Evolutionary conservation across 306 rosid genomes (phyloP), one percentile per base, ranked within the genome.

Genomic region (Cicer arietinum): DNA sequence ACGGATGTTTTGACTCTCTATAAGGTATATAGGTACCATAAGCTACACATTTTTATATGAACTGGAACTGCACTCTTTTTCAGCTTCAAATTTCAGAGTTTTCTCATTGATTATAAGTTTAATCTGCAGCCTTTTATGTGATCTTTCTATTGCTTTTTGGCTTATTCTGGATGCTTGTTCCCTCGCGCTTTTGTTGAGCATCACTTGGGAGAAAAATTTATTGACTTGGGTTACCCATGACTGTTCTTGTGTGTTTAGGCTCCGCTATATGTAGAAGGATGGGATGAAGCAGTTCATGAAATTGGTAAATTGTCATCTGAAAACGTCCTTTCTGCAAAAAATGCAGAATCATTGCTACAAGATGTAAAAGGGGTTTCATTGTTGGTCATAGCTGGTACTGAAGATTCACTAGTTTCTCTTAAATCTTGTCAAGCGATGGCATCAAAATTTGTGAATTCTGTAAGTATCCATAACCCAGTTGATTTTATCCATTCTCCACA

Each of bases 261-360:
- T 68, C 93, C 99, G 42, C 85, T 95, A 35, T 95, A 83, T 63
- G 92, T 88, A 39, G 98, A 95, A 77, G 96, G 99, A 61, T 95
- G 99, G 99, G 99, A 95, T 65, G 93, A 88, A 83, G 99, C 98
- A 13, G 92, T 92, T 46, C 93, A 92, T 68, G 99, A 95, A 90
- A 89, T 95, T 71, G 90, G 97, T 11, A 95, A 90, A 92, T 76
- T 95, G 82, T 95, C 99, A 11, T 74, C 84, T 30, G 95, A 92
- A 80, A 89, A 89, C 16, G 68, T 89, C 61, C 90, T 90, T 67
- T 69, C 95, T 1, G 77, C 77, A 1, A 87, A 88, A 80, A 79
- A 78, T 70, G 92, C 93, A 10, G 91, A 84, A 58, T 87, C 80
- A 6, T 86, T 95, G 85, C 74, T 92, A 39, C 83, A 89, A 65